Evolutionary conservation across 1,139 yeast species (phyloP).

Genomic region (Pichia sp.): DNA sequence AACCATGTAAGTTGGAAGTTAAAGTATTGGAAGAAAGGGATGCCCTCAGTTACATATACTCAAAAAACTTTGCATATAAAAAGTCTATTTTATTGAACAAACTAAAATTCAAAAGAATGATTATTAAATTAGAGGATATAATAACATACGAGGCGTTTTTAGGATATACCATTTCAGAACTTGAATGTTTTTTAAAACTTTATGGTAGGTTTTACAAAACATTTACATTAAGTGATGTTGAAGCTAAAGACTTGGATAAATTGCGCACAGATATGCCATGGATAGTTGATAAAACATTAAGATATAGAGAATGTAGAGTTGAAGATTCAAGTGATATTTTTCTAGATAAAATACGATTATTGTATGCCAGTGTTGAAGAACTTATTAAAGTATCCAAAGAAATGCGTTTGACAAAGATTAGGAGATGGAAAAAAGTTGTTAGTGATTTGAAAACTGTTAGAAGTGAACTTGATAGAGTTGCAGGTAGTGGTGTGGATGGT

Average conservation of each 20-base stretch:
- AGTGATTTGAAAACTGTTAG: conserved; percentile 20
- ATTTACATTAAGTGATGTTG: conserved; percentile 38
- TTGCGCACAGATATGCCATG: conserved; percentile 16
- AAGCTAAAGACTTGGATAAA: conserved; percentile 36
- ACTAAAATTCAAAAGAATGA: conserved; percentile 4
- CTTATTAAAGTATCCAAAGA: conserved; percentile 37
- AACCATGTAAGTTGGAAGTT: conserved; percentile 7
- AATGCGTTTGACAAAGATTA: conserved; percentile 36
- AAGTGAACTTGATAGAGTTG: conserved; percentile 20
- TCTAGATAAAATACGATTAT: conserved; percentile 27
- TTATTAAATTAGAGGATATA: conserved; percentile 33
- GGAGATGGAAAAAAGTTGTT: conserved; percentile 46
- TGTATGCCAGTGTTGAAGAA: conserved; percentile 31
- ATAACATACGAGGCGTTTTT: conserved; percentile 54
- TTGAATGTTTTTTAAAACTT: conserved; percentile 32
- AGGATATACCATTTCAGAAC: conserved; percentile 46
- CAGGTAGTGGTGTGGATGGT: conserved; percentile 13
- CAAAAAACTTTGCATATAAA: conserved; percentile 29
- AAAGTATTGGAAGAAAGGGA: conserved; percentile 22
- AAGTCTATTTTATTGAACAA: conserved; percentile 21
- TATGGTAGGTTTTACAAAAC: conserved; percentile 41
- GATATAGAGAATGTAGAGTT: conserved; percentile 10
- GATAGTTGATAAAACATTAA: conserved; percentile 1
- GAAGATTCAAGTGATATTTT: conserved; percentile 17
- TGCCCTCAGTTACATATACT: conserved; percentile 31